phyloP scores from a whole-genome alignment of 2,329 filamentous ascomycete genomes.

The Clonostachys rosea region DNA sequence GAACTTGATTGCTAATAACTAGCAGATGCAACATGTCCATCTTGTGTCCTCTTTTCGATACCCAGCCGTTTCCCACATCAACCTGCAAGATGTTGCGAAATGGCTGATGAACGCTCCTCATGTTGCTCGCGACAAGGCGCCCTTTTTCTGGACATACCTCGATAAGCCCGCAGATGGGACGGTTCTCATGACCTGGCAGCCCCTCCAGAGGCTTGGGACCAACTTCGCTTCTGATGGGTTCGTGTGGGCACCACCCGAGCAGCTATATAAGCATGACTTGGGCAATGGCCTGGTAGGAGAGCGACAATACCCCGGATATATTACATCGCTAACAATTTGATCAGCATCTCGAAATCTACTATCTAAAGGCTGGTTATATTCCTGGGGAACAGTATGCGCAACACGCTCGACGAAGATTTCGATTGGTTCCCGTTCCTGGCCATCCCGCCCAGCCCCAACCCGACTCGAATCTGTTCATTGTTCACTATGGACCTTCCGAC shows the following conservation, averaged over 20 bases:
- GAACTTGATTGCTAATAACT: background rate
- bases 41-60: constrained; percentile 82
- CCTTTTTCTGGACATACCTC: constrained; percentile 93
- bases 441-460: constrained; percentile 65
- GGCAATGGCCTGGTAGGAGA: constrained; percentile 52
- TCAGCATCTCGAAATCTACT: constrained; percentile 62
- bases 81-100: constrained; percentile 72
- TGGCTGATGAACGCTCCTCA: constrained; percentile 81
- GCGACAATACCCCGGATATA: background rate
- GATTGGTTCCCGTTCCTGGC: constrained; percentile 69
- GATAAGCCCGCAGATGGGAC: constrained; percentile 77
- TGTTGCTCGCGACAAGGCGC: constrained; percentile 76
- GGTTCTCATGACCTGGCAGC: constrained; percentile 85
- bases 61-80: constrained; percentile 66
- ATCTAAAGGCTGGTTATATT: constrained; percentile 76
- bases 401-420: constrained; percentile 81
- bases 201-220: constrained; percentile 62
- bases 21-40: constrained; percentile 81
- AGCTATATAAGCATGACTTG: constrained; percentile 68
- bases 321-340: background rate
- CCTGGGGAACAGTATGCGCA: constrained; percentile 70
- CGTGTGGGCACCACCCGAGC: constrained; percentile 81
- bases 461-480: constrained; percentile 82
- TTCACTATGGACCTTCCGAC: constrained; percentile 81
- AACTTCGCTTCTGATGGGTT: constrained; percentile 90